phyloP scores from a whole-genome alignment of 805 yeast genomes.

The Monosporozyma solicola region DNA sequence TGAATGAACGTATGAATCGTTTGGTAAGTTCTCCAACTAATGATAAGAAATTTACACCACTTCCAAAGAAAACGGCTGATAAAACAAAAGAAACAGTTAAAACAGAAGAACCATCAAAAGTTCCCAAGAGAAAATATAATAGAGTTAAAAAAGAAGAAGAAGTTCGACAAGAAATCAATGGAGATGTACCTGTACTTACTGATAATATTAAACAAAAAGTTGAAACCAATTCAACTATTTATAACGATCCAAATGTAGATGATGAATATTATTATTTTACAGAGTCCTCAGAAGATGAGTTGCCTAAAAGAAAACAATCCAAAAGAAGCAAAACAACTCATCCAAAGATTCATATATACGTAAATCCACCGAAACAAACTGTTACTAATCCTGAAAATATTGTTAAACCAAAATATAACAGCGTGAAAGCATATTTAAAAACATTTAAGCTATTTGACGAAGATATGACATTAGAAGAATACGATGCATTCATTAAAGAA shows the following conservation, averaged over 20 bases:
- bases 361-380: slow-evolving; percentile 36
- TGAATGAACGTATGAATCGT: neutral
- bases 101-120: neutral
- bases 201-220: neutral
- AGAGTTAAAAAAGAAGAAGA: neutral
- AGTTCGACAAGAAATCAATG: neutral
- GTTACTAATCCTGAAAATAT: slow-evolving; percentile 56
- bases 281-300: slow-evolving; percentile 27
- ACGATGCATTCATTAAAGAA: slow-evolving; percentile 42
- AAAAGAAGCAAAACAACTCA: slow-evolving; percentile 10
- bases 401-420: slow-evolving; percentile 36
- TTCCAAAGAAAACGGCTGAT: neutral
- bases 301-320: slow-evolving; percentile 8
- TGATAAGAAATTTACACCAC: neutral
- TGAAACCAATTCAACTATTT: neutral
- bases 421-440: slow-evolving; percentile 38
- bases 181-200: neutral
- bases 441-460: slow-evolving; percentile 55
- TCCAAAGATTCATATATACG: slow-evolving; percentile 28
- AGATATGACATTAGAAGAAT: slow-evolving; percentile 54
- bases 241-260: slow-evolving; percentile 1
- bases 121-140: neutral
- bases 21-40: neutral
- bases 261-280: slow-evolving; percentile 23
- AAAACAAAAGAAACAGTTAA: neutral